phyloP scores from a whole-genome alignment of 345 rosid genomes.

The Syzygium grande region DNA sequence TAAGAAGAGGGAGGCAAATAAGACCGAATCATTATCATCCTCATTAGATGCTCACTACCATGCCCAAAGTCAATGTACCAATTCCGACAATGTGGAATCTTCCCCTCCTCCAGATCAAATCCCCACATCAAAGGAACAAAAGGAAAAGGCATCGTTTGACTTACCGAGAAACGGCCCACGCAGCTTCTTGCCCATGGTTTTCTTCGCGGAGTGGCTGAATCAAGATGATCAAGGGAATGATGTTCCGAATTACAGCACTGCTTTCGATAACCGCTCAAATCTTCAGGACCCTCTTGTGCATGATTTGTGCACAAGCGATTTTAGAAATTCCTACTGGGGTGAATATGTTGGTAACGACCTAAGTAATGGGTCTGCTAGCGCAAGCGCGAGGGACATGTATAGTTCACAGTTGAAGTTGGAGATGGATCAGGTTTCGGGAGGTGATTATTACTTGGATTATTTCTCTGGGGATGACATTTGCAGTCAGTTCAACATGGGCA shows the following conservation, averaged over 20 bases:
- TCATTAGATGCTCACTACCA: neutral
- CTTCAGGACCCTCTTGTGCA: conserved; percentile 9
- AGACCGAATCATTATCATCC: neutral
- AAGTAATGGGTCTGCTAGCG: neutral
- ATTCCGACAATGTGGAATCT: neutral
- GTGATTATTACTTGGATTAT: conserved; percentile 20
- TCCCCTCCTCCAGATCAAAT: neutral
- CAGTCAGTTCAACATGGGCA: conserved; percentile 28
- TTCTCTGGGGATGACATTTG: conserved; percentile 25
- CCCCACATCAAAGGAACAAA: neutral
- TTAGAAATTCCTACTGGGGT: conserved; percentile 11
- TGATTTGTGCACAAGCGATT: conserved; percentile 4
- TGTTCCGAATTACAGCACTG: conserved; percentile 1
- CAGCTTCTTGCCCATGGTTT: conserved; percentile 5
- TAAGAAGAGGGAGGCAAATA: conserved; percentile 6
- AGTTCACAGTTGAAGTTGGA: conserved; percentile 43
- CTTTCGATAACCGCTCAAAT: conserved; percentile 7
- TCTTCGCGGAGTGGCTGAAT: conserved; percentile 15
- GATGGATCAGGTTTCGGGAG: conserved; percentile 30
- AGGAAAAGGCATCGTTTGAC: neutral
- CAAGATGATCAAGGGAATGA: conserved; percentile 2
- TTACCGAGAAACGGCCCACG: neutral
- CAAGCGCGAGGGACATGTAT: conserved; percentile 25
- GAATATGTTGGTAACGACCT: neutral
- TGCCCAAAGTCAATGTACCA: neutral